Conservation (phyloP, 768 basidiomycete species). For the Tulasnella sp. region DNA sequence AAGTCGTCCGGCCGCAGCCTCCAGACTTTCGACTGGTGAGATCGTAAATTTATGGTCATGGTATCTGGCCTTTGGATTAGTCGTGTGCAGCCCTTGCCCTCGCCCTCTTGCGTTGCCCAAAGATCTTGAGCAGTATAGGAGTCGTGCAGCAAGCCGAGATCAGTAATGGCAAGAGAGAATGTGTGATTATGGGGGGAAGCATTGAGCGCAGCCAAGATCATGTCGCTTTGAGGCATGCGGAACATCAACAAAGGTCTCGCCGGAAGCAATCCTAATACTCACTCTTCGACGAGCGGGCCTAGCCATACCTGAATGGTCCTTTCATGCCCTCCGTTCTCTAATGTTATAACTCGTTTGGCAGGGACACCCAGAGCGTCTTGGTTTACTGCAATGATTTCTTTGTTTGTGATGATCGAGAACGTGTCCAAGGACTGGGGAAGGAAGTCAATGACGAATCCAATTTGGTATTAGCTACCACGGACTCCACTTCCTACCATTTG, state of each 20-base stretch:
- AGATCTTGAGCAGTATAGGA: too few species aligned
- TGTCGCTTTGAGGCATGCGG: too few species aligned
- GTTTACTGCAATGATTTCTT: conserved; percentile 28
- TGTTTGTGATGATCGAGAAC: conserved; percentile 29
- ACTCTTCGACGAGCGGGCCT: conserved; percentile 24
- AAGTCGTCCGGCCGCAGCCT: not conserved
- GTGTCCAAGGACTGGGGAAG: conserved; percentile 26
- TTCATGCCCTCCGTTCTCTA: conserved; percentile 16
- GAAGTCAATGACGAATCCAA: not conserved
- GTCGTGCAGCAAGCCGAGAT: too few species aligned
- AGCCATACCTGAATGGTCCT: conserved; percentile 26
- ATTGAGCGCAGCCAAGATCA: too few species aligned
- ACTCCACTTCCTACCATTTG: conserved; percentile 23
- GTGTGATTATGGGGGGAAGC: not conserved
- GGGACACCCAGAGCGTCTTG: conserved; percentile 26
- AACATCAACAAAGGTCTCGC: too few species aligned
- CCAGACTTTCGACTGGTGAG: not conserved
- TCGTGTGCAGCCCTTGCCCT: too few species aligned
- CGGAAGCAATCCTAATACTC: too few species aligned
- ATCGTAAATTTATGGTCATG: not conserved
- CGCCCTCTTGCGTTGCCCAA: not conserved
- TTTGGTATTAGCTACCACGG: not conserved
- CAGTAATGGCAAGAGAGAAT: not conserved
- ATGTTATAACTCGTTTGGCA: conserved; percentile 10
- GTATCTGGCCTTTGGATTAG: not conserved